phyloP scores from a whole-genome alignment of 2,329 filamentous ascomycete species.

The Bertia moriformis region DNA sequence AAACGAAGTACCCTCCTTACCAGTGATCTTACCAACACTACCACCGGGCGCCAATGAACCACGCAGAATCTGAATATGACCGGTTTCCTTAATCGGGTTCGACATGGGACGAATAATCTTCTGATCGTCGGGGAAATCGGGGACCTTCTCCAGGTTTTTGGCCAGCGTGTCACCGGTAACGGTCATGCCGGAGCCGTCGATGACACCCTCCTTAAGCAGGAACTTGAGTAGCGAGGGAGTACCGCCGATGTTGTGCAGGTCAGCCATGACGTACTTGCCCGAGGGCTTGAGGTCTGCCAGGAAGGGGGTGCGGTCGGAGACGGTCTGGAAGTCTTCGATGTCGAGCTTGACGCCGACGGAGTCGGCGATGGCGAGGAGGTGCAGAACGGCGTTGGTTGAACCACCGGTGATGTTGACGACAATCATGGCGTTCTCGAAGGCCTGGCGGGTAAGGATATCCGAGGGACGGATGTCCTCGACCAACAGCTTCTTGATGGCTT shows the following conservation, averaged over 20 bases:
- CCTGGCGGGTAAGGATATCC: conserved; percentile 66
- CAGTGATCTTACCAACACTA: conserved; percentile 84
- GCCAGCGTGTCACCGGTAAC: conserved; percentile 82
- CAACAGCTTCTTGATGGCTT: conserved; percentile 60
- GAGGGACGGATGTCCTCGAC: conserved; percentile 63
- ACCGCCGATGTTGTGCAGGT: conserved; percentile 72
- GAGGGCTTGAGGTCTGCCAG: conserved; percentile 73
- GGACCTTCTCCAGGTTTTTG: conserved; percentile 66
- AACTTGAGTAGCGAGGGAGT: conserved; percentile 79
- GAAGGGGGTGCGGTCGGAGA: conserved; percentile 67
- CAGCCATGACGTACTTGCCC: conserved; percentile 76
- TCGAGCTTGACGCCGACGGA: conserved; percentile 68
- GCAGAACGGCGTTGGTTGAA: conserved; percentile 74
- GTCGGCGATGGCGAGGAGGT: conserved; percentile 73
- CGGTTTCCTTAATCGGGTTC: conserved; percentile 75
- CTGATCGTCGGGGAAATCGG: conserved; percentile 62
- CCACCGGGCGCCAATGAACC: conserved; percentile 76
- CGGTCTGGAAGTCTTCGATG: conserved; percentile 73
- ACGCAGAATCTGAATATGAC: conserved; percentile 77
- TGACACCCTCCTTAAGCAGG: conserved; percentile 66
- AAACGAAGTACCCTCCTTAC: conserved; percentile 79
- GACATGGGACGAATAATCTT: conserved; percentile 66
- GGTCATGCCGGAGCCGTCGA: conserved; percentile 68
- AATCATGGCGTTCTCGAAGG: conserved; percentile 76
- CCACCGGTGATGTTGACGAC: conserved; percentile 71